Conservation (phyloP, 495 filamentous ascomycete genomes). For the Hyaloscypha bicolor region DNA sequence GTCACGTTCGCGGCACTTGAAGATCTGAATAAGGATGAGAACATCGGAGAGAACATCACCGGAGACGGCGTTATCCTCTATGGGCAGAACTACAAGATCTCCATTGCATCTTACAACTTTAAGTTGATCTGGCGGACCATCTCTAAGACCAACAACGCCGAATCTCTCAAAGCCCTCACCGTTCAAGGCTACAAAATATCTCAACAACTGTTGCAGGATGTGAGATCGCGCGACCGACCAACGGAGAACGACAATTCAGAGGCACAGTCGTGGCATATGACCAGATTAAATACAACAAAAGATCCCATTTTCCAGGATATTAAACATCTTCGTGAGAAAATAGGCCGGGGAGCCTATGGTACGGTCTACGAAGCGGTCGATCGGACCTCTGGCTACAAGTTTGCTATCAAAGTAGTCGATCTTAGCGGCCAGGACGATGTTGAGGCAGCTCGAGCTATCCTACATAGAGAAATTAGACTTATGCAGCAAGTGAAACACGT, state of each 20-base stretch:
- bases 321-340: slow-evolving; percentile 34
- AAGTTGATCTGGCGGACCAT: not conserved
- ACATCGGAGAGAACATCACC: not conserved
- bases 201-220: not conserved
- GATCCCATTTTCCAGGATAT: slow-evolving; percentile 27
- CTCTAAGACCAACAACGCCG: not conserved
- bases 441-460: slow-evolving; percentile 36
- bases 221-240: slow-evolving; percentile 4
- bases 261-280: slow-evolving; percentile 33
- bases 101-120: not conserved
- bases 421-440: slow-evolving; percentile 23
- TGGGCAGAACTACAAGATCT: not conserved
- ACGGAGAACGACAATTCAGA: slow-evolving; percentile 38
- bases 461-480: slow-evolving; percentile 34
- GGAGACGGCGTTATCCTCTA: slow-evolving; percentile 1
- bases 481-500: slow-evolving; percentile 33
- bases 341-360: slow-evolving; percentile 36
- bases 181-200: not conserved
- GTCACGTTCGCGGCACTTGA: not conserved
- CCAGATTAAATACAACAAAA: slow-evolving; percentile 27
- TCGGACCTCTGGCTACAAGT: slow-evolving; percentile 28
- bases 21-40: not conserved
- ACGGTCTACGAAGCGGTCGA: slow-evolving; percentile 36
- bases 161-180: slow-evolving; percentile 1
- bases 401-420: slow-evolving; percentile 41